Conservation (phyloP, 192 early-diverging fungal species). For the Podila clonocystis region DNA sequence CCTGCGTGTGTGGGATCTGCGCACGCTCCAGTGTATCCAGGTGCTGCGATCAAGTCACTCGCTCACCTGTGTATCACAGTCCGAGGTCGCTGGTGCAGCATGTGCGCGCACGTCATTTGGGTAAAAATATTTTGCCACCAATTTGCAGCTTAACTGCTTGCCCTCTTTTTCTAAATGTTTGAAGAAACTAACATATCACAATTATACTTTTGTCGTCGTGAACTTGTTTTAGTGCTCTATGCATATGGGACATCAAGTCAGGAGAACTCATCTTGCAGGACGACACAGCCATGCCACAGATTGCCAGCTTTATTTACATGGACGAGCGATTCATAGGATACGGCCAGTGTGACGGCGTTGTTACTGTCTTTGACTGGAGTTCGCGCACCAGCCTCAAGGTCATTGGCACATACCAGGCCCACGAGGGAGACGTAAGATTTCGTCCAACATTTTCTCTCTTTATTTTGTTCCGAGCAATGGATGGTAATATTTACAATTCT, state of each 20-base stretch:
- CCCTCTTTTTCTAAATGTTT: not conserved
- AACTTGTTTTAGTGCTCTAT: constrained; percentile 29
- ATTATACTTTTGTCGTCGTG: not conserved
- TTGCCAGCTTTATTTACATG: constrained; percentile 40
- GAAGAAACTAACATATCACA: not conserved
- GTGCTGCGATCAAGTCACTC: constrained; percentile 28
- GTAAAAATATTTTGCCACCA: constrained; percentile 7
- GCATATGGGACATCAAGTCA: constrained; percentile 32
- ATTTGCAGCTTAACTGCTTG: not conserved
- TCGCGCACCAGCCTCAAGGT: constrained; percentile 25
- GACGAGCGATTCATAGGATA: constrained; percentile 41
- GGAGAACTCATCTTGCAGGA: constrained; percentile 44
- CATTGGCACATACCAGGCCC: constrained; percentile 34
- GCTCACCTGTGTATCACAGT: constrained; percentile 39
- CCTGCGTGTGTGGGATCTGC: constrained; percentile 76
- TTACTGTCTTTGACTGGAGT: constrained; percentile 49
- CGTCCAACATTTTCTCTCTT: not conserved
- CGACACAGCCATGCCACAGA: constrained; percentile 44
- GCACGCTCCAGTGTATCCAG: constrained; percentile 58
- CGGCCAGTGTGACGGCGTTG: constrained; percentile 35
- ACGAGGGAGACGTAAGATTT: constrained; percentile 41
- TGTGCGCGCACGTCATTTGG: constrained; percentile 49
- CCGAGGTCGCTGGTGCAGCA: constrained; percentile 13
- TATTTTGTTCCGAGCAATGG: not conserved
- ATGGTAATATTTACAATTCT: not conserved